Evolutionary conservation across 176 grass and related monocot genomes (phyloP), one percentile per base, ranked within the genome.

Genomic region (Alopecurus myosuroides): DNA sequence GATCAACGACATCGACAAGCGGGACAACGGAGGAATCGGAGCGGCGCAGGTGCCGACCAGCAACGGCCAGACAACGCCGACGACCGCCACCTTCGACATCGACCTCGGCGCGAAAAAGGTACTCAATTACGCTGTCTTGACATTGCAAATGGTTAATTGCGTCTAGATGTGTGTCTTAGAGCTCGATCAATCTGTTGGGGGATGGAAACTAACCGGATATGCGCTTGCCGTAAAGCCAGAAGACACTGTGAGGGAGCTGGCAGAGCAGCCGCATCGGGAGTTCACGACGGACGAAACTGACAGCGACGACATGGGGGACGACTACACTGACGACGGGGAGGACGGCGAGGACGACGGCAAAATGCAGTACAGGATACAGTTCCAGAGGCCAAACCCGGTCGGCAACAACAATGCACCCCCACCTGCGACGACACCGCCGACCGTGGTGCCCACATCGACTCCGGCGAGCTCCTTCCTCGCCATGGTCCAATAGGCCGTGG

Each of bases 331-430:
- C 60, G 86, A 91, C 79, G 86, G 89, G 13, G 92, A 92, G 70
- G 87, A 89, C 28, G 76, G 61, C 70, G 87, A 86, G 74, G 87
- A 92, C 51, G 87, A 92, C 33, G 77, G 87, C 58, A 90, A 90
- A 78, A 89, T 93, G 81, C 91, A 92, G 80, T 93, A 90, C 81
- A 81, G 85, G 81, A 93, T 93, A 93, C 85, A 93, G 77, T 93
- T 90, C 81, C 91, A 90, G 87, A 87, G 81, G 65, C 52, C 76
- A 36, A 85, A 87, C 62, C 41, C 56, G 0, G 70, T 48, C n/a
- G 62, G 48, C 79, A 11, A 41, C 67, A 86, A 49, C 80, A 79
- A 10, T 29, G 34, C 77, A 0, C 29, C 84, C 19, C 31, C 81
- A 23, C 50, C 76, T 0, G 19, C 76, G 9, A 4, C 81, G 17